phyloP scores from a whole-genome alignment of 192 early-diverging fungal genomes.

The Gamsiella multidivaricata region DNA sequence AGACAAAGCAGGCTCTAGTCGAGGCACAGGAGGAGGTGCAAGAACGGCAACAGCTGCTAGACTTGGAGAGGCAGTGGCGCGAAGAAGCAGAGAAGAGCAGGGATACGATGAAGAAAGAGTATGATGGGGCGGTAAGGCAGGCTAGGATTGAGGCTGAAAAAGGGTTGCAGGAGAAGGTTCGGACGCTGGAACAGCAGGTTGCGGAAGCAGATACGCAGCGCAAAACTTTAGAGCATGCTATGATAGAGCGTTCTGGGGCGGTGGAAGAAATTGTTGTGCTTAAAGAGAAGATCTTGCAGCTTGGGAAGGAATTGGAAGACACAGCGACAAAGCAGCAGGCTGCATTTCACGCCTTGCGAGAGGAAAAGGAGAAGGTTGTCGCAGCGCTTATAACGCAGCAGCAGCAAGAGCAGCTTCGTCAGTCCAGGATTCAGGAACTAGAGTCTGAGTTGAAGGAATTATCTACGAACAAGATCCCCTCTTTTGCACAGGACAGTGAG shows the following conservation, averaged over 20 bases:
- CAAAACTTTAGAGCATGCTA: background rate
- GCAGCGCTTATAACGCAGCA: background rate
- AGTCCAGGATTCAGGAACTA: conserved; percentile 6
- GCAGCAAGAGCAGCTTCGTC: background rate
- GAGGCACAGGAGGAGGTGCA: conserved; percentile 31
- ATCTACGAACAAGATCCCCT: too few relatives aligned
- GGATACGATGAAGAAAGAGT: conserved; percentile 11
- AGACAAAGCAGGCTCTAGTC: conserved; percentile 14
- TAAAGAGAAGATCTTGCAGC: background rate
- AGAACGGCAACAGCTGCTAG: conserved; percentile 23
- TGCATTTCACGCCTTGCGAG: background rate
- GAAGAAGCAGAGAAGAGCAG: conserved; percentile 29
- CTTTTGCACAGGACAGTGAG: too few relatives aligned
- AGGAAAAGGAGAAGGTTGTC: background rate
- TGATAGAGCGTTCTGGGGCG: background rate
- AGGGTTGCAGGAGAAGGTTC: background rate
- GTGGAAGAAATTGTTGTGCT: background rate
- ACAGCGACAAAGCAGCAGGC: background rate
- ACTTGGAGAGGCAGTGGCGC: conserved; percentile 28
- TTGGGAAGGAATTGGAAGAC: background rate
- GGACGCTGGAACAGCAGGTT: background rate
- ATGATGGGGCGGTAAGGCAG: background rate
- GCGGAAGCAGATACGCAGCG: background rate
- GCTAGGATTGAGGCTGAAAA: background rate
- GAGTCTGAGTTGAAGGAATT: background rate